These are phyloP conservation scores for Emmonsiellopsis sp. DNA, from an alignment of 2,329 filamentous ascomycete genomes.

Conservation along the genomic window DNA sequence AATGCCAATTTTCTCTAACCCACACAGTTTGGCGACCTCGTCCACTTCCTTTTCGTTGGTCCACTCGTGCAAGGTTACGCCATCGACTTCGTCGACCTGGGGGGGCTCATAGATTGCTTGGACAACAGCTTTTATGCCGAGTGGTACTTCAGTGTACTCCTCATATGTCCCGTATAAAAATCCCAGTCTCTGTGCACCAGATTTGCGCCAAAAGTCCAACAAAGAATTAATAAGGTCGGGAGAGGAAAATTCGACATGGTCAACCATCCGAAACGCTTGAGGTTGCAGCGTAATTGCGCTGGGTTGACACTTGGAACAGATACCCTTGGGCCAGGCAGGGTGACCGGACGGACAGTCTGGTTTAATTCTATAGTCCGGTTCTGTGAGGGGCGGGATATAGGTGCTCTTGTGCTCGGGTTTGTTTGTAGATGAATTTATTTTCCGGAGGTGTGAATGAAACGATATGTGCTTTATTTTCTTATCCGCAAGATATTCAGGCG, in stretches of 20 bases:
- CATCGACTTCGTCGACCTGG: conserved; percentile 80
- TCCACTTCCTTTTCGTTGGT: conserved; percentile 75
- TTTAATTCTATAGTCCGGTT: conserved; percentile 86
- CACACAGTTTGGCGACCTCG: conserved; percentile 70
- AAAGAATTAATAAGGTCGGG: conserved; percentile 79
- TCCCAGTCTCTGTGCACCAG: conserved; percentile 73
- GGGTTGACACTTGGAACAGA: conserved; percentile 96
- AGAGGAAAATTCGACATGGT: conserved; percentile 92
- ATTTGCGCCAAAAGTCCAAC: conserved; percentile 83
- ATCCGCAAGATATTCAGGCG: conserved; percentile 76
- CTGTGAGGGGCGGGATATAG: conserved; percentile 88
- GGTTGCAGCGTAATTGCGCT: conserved; percentile 93
- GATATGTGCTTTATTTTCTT: conserved; percentile 99
- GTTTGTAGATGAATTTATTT: conserved; percentile 93
- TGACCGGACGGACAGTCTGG: conserved; percentile 88
- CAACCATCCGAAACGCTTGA: conserved; percentile 91
- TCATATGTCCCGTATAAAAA: conserved; percentile 86
- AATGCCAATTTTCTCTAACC: conserved; percentile 78
- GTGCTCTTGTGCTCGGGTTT: conserved; percentile 89
- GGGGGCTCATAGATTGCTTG: conserved; percentile 97
- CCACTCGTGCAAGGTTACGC: conserved; percentile 77
- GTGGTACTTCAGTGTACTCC: conserved; percentile 83
- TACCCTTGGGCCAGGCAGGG: conserved; percentile 86
- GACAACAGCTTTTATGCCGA: conserved; percentile 90
- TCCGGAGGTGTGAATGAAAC: conserved; percentile 88